Evolutionary conservation across 306 rosid genomes (phyloP).

Genomic region (Castanospermum australe): DNA sequence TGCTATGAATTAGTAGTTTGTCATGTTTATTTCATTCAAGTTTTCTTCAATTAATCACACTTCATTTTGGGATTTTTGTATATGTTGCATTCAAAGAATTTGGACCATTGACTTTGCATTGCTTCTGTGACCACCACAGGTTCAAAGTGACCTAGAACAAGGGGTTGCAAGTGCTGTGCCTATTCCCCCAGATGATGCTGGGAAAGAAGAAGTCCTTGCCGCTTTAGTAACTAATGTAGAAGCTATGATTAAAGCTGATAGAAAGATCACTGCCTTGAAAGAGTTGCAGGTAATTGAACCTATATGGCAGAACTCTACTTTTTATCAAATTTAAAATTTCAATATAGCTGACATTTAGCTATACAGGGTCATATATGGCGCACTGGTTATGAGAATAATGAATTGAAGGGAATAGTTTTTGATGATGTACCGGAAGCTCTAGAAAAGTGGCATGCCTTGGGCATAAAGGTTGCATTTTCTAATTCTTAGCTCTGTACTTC

Average conservation of each 20-base stretch:
- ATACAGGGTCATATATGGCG: conserved; percentile 88
- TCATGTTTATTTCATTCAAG: background rate
- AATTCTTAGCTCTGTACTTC: conserved; percentile 8
- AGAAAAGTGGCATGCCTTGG: conserved; percentile 76
- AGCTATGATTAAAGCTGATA: conserved; percentile 72
- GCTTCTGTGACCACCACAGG: conserved; percentile 41
- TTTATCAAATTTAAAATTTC: background rate
- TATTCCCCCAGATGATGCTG: conserved; percentile 51
- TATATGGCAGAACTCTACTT: background rate
- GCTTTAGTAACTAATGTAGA: conserved; percentile 64
- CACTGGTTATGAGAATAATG: conserved; percentile 81
- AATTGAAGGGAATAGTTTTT: conserved; percentile 80
- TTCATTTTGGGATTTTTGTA: background rate
- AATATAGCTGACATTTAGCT: conserved; percentile 11
- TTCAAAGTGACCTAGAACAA: conserved; percentile 57
- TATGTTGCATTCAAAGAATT: background rate
- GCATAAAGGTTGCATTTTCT: conserved; percentile 63
- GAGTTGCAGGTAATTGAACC: conserved; percentile 55
- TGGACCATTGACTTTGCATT: background rate
- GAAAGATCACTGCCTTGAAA: conserved; percentile 67
- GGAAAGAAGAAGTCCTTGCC: conserved; percentile 57
- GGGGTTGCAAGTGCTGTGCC: conserved; percentile 59
- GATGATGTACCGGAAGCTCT: conserved; percentile 94
- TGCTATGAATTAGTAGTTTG: background rate
- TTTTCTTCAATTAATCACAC: background rate